Conservation (phyloP, 179 eudicot genomes). For the Gypsophila paniculata region DNA sequence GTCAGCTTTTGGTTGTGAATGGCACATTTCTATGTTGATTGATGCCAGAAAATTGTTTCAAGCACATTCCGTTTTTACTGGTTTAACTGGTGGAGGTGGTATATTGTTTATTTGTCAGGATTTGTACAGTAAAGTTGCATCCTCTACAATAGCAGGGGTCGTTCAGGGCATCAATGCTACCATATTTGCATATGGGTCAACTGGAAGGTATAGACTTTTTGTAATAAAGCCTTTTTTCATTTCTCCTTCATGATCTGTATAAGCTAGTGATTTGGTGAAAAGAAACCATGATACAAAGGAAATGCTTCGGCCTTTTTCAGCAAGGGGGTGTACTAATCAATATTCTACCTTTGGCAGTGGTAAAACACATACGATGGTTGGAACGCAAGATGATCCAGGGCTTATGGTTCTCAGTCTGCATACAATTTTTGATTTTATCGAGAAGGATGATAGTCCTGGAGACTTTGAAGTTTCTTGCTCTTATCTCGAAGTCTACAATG, state of each 20-base stretch:
- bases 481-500: conserved; percentile 86
- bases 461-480: conserved; percentile 73
- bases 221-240: neutral
- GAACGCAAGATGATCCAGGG: conserved; percentile 69
- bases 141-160: conserved; percentile 63
- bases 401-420: conserved; percentile 85
- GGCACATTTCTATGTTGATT: neutral
- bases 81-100: conserved; percentile 12
- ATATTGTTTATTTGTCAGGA: conserved; percentile 42
- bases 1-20: neutral
- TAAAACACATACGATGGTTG: conserved; percentile 83
- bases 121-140: conserved; percentile 58
- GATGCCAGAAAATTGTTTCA: neutral
- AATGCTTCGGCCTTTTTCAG: neutral
- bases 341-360: conserved; percentile 46
- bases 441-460: conserved; percentile 45
- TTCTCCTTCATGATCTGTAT: neutral
- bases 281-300: neutral
- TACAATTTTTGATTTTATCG: conserved; percentile 60
- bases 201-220: conserved; percentile 59
- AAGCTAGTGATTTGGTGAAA: neutral
- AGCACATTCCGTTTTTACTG: neutral
- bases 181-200: conserved; percentile 83
- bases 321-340: conserved; percentile 10
- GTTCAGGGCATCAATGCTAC: conserved; percentile 82